Percentiles rank a stretch among this genome's conserved stretches.
Conservation (phyloP, 768 basidiomycete genomes). For the Kwoniella dendrophila region DNA sequence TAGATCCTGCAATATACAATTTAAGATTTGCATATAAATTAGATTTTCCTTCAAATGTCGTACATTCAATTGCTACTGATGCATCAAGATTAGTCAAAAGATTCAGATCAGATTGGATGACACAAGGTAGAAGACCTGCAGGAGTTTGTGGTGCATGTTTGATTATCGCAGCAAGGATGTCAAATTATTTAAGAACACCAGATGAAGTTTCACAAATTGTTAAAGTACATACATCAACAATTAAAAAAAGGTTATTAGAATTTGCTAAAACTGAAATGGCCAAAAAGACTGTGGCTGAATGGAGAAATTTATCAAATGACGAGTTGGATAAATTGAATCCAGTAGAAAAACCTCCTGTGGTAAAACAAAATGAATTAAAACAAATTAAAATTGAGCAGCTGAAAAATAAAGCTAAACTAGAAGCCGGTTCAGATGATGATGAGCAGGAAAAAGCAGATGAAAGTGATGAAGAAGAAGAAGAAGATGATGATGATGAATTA, state of each 20-base stretch:
- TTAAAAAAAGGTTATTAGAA: constrained; percentile 90
- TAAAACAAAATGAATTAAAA: constrained; percentile 25
- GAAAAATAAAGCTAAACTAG: constrained; percentile 41
- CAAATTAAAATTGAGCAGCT: constrained; percentile 34
- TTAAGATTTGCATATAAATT: constrained; percentile 90
- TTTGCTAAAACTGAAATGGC: constrained; percentile 90
- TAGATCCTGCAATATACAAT: constrained; percentile 96
- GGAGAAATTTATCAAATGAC: constrained; percentile 66
- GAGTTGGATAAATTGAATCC: constrained; percentile 27
- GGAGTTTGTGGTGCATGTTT: constrained; percentile 97
- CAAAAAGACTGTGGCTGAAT: constrained; percentile 81
- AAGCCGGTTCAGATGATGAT: constrained; percentile 45
- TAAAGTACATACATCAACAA: constrained; percentile 94
- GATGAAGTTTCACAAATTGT: constrained; percentile 98
- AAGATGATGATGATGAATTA: constrained; percentile 4
- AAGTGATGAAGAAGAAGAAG: constrained; percentile 15
- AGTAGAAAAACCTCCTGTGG: constrained; percentile 44
- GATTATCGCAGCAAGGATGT: constrained; percentile 95
- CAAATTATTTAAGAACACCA: constrained; percentile 88
- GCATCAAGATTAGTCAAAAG: constrained; percentile 90
- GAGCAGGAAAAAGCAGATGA: constrained; percentile 30
- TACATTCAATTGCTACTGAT: constrained; percentile 81
- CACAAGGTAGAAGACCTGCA: constrained; percentile 88
- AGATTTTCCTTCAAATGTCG: constrained; percentile 68
- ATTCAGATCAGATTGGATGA: constrained; percentile 97